Evolutionary conservation across 179 eudicot genomes (phyloP).

Genomic region (Silene coronaria): DNA sequence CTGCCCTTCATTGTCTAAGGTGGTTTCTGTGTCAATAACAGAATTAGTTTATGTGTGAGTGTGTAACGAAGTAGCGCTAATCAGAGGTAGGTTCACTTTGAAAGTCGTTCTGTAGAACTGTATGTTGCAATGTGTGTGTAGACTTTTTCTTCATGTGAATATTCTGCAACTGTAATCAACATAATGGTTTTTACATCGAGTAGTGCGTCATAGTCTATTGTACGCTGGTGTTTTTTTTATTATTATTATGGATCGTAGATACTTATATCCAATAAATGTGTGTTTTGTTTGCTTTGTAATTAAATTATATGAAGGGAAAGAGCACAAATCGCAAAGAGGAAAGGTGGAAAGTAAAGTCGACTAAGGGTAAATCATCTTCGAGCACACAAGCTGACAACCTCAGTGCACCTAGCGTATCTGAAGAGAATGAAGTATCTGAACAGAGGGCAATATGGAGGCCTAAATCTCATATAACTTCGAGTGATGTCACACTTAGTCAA

Average conservation of each 20-base stretch:
- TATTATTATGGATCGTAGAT: background rate
- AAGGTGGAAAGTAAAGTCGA: slow-evolving; percentile 48
- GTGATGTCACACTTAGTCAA: slow-evolving; percentile 32
- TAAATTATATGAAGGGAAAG: slow-evolving; percentile 25
- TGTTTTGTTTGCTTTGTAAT: background rate
- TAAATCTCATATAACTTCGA: slow-evolving; percentile 44
- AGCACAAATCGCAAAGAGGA: slow-evolving; percentile 30
- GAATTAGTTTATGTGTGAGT: background rate
- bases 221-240: too few relatives aligned
- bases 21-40: background rate
- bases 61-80: background rate
- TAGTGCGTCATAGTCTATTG: background rate
- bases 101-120: background rate
- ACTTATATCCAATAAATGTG: background rate
- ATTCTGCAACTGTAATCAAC: background rate
- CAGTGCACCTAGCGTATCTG: slow-evolving; percentile 30
- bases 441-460: slow-evolving; percentile 48
- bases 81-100: background rate
- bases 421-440: slow-evolving; percentile 27
- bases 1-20: background rate
- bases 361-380: slow-evolving; percentile 29
- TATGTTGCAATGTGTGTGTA: background rate
- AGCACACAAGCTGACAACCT: slow-evolving; percentile 21
- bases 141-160: background rate
- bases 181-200: background rate